Evolutionary conservation across 805 yeast species (phyloP), one percentile per base, ranked within the genome.

Genomic region (Cyberlindnera amylophila): DNA sequence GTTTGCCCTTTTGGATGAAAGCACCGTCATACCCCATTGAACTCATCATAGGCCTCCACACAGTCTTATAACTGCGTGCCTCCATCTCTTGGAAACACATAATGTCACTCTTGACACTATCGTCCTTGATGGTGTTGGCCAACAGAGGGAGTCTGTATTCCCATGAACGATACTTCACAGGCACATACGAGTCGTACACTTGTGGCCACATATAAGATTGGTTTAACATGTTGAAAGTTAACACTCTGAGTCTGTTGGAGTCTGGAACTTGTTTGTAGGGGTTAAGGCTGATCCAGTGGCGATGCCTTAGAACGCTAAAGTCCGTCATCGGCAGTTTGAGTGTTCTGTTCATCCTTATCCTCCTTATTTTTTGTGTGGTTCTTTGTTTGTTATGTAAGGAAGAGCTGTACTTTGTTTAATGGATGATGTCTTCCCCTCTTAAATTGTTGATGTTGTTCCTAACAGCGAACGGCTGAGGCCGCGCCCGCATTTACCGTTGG

Each of bases 41-140:
- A 0, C 54, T 50, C 44, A 65, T 57, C 42, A 54, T 44, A 5
- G 62, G 55, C 19, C 55, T 50, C 80, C 79, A 74, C 31, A 60
- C 62, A 6, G 54, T 47, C 10, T 61, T 36, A 46, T 69, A 75
- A n/a, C 69, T 67, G 15, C 56, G 56, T 17, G 61, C 53, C 16
- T 76, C 78, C 66, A 75, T 59, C 58, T 75, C 81, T 49, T 75
- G 81, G 44, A 75, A 64, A 53, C 85, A 80, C 80, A 80, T 74
- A 8, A 80, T 71, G 51, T 79, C 85, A 16, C 77, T 63, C 16
- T 60, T 34, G 6, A 70, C 41, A 27, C 55, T 71, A 13, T 51
- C 49, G 49, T 72, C 61, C 6, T 42, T 37, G 1, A 56, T 38
- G 34, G 71, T 64, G 21, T 54, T 46, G 41, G 71, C 66, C 29